Evolutionary conservation across 139 green algal genomes (phyloP), one percentile per base, ranked within the genome.

Genomic region (Pseudopediastrum boryanum): DNA sequence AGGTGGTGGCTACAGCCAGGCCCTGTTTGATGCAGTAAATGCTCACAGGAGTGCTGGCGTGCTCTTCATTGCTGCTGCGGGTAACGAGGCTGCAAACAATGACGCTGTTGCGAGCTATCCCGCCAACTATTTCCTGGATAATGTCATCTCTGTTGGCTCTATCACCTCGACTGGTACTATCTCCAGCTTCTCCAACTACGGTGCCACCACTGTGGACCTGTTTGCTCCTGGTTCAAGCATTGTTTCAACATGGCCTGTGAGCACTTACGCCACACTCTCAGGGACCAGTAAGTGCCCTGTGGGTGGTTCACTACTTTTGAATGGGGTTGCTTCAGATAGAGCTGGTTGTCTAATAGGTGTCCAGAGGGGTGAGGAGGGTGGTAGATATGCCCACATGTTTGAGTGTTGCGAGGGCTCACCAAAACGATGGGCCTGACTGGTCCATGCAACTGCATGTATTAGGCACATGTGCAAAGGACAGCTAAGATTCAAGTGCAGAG

Each of bases 41-140:
- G 41, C 41, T n/a, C 66, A 74, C 42, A 31, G 16, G 13, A 19
- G 13, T 41, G 27, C 25, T 9, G 12, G 27, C 66, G 23, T 74
- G 10, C 42, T 74, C 27, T 74, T 74, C 41, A 23, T 61, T 29
- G 41, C 39, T 38, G 39, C 66, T 41, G 66, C 41, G 9, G 66
- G 66, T 13, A 74, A 74, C 41, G 5, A 9, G 7, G 52, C 8
- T 36, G 10, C 8, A 6, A 62, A 62, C 52, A 62, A 9, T 62
- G 52, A 62, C 52, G 12, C 0, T n/a, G 7, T 16, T 6, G 52
- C 52, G 25, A 62, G 52, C 52, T 62, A 62, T n/a, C 52, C 52
- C 7, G 52, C 52, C 8, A 16, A n/a, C 52, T 62, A 62, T 16
- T n/a, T n/a, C 12, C 52, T 62, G 52, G 8, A 9, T 16, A 62